phyloP scores from a whole-genome alignment of 2,329 filamentous ascomycete species.

The Penicillium olsonii region DNA sequence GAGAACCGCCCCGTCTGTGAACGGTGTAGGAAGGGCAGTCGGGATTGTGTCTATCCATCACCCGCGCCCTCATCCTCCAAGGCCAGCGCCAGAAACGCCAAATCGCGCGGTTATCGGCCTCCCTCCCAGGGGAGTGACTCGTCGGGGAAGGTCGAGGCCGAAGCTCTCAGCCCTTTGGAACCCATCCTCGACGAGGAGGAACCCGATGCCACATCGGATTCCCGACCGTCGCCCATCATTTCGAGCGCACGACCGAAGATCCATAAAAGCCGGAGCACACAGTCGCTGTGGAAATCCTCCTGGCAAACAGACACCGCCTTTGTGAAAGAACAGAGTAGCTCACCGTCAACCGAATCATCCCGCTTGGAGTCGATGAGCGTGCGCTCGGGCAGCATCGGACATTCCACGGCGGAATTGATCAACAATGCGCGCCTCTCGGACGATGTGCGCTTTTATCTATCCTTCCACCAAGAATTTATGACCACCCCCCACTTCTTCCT shows the following conservation, averaged over 20 bases:
- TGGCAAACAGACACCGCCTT: constrained; percentile 39
- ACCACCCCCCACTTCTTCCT: constrained; percentile 81
- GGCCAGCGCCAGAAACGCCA: constrained; percentile 43
- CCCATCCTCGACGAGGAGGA: constrained; percentile 49
- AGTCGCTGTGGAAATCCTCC: constrained; percentile 30
- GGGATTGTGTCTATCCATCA: constrained; percentile 88
- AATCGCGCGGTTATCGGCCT: constrained; percentile 40
- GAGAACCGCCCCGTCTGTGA: constrained; percentile 86
- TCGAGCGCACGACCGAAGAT: constrained; percentile 20
- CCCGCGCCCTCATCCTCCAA: constrained; percentile 48
- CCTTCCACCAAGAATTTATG: constrained; percentile 76
- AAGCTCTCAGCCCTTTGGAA: constrained; percentile 42
- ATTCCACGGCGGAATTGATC: constrained; percentile 28
- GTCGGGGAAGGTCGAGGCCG: constrained; percentile 50
- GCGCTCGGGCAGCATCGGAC: constrained; percentile 33
- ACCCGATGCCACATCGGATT: constrained; percentile 27
- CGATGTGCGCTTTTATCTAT: constrained; percentile 76
- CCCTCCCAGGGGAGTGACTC: constrained; percentile 52
- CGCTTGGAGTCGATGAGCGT: constrained; percentile 38
- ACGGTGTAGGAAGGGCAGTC: constrained; percentile 84
- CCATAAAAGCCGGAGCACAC: constrained; percentile 32
- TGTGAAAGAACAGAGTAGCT: constrained; percentile 49
- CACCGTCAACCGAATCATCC: constrained; percentile 55
- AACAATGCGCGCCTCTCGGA: constrained; percentile 46
- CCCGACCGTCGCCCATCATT: constrained; percentile 25